A percentile compares a stretch with the other conserved stretches of the same genome.
Evolutionary conservation across 2,329 filamentous ascomycete species (phyloP).

Genomic region (Trichoderma koningii): DNA sequence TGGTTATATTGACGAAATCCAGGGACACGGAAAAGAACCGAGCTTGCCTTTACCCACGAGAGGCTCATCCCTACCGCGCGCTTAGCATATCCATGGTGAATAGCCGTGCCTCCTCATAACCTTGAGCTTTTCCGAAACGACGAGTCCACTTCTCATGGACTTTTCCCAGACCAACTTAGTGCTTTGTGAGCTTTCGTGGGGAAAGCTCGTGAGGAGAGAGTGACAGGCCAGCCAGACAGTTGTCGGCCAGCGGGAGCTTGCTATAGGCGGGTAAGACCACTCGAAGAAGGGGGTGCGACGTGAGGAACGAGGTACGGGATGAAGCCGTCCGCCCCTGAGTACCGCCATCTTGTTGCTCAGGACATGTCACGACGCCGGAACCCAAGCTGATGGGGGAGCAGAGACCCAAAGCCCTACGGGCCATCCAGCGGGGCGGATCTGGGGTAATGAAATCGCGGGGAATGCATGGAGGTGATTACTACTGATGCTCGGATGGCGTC

Average conservation of each 20-base stretch:
- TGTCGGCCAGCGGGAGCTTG: not conserved
- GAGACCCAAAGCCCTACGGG: not conserved
- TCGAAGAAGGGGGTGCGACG: not conserved
- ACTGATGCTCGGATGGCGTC: not conserved
- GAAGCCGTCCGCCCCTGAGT: not conserved
- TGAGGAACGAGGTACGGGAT: not conserved
- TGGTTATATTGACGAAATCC: conserved; percentile 13
- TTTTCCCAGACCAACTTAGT: not conserved
- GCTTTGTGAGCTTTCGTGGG: conserved; percentile 8
- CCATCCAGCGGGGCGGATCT: not conserved
- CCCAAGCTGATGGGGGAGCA: not conserved
- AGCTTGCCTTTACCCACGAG: not conserved
- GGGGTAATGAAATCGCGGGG: not conserved
- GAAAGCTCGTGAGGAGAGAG: not conserved
- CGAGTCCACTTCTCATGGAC: not conserved
- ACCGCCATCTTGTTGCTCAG: not conserved
- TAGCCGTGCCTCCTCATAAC: not conserved
- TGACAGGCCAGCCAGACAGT: conserved; percentile 4
- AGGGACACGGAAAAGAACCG: not conserved
- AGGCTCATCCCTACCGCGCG: no score
- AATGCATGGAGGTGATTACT: not conserved
- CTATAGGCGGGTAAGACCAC: not conserved
- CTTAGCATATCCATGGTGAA: not conserved
- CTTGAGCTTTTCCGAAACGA: conserved; percentile 13
- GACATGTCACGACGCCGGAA: not conserved